These are phyloP conservation scores for Fusarium neocosmosporiellum DNA, from an alignment of 2,329 filamentous ascomycete genomes.

Conservation along the genomic window DNA sequence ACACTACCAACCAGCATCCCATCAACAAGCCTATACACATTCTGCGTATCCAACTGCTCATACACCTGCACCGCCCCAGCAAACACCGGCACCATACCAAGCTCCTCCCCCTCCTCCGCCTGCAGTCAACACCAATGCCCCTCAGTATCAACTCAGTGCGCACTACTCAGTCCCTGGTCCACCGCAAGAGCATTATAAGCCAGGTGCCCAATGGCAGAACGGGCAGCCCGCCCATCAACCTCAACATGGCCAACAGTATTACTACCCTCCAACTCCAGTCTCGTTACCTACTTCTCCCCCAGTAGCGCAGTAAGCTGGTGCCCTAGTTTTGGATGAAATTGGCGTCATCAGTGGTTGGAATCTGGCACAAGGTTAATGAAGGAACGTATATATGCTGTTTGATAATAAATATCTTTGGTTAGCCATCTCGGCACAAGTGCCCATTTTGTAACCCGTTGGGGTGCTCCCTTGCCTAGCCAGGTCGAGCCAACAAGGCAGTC, in stretches of 20 bases:
- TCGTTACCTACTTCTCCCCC: conserved; percentile 11
- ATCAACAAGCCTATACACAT: not conserved
- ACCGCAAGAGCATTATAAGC: not conserved
- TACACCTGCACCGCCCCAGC: not conserved
- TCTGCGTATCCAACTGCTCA: fast-evolving
- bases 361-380: not conserved
- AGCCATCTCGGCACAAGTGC: not conserved
- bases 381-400: not conserved
- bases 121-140: not conserved
- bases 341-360: not conserved
- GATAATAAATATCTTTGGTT: not conserved
- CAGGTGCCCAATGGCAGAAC: not conserved
- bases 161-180: conserved; percentile 10
- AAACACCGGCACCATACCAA: conserved; percentile 5
- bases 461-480: too few species aligned
- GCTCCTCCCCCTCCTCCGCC: conserved; percentile 7
- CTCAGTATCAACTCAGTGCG: not conserved
- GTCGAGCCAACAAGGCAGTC: too few species aligned
- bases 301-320: not conserved
- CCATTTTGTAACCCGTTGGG: too few species aligned
- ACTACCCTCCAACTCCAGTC: conserved; percentile 12
- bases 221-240: not conserved
- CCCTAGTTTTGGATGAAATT: not conserved
- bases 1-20: conserved; percentile 10
- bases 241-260: not conserved